Conservation (phyloP, 257 asterid genomes). For the Rubia yunnanensis region DNA sequence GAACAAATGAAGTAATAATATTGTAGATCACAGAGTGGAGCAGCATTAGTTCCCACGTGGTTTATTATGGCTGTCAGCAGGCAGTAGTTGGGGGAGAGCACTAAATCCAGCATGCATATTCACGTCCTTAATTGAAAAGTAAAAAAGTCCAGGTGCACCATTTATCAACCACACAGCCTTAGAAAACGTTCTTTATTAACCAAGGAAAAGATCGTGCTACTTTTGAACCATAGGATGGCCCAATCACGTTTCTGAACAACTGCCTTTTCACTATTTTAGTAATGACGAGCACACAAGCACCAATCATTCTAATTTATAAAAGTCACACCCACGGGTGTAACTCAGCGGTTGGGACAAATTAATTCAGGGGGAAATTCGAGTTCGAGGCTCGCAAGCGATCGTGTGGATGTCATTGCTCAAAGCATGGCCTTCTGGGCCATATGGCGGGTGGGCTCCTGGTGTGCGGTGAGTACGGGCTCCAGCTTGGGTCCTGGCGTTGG, state of each 20-base stretch:
- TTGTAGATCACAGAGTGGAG: neutral
- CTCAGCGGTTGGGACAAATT: no score
- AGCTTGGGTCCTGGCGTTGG: no score
- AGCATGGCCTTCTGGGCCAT: no score
- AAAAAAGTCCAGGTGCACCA: neutral
- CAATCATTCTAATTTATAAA: neutral
- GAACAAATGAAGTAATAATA: neutral
- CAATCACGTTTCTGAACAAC: neutral
- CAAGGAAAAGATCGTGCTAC: neutral
- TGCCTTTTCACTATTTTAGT: neutral
- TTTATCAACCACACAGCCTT: neutral
- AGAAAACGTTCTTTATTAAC: neutral
- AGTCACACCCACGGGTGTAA: no score
- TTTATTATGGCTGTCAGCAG: neutral
- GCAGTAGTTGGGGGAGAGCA: neutral
- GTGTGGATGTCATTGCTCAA: no score
- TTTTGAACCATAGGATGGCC: neutral
- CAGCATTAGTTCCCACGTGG: neutral
- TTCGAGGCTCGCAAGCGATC: no score
- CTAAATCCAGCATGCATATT: neutral
- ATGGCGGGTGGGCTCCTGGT: no score
- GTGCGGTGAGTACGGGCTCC: no score
- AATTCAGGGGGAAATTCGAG: no score
- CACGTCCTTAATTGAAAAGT: neutral
- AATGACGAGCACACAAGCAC: no score